phyloP scores from a whole-genome alignment of 2,329 filamentous ascomycete genomes.

The Diaporthe citrichinensis region DNA sequence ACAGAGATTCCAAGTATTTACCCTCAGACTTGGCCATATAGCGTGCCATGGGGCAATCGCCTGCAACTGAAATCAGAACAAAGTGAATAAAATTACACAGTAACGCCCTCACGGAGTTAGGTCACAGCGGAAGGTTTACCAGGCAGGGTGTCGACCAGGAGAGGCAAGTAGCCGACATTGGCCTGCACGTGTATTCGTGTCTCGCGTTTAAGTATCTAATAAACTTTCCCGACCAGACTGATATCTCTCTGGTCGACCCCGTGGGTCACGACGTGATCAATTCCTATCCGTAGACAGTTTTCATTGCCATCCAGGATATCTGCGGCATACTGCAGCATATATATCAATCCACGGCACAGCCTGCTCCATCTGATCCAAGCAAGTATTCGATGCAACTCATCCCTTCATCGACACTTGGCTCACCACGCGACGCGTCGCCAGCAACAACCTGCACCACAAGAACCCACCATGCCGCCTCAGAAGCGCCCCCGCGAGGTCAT shows the following conservation, averaged over 20 bases:
- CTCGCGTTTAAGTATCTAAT: slow-evolving; percentile 8
- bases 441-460: background rate
- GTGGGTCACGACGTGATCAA: background rate
- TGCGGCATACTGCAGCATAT: background rate
- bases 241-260: background rate
- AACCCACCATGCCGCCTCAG: slow-evolving; percentile 37
- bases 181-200: background rate
- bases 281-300: background rate
- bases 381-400: background rate
- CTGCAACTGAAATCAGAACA: background rate
- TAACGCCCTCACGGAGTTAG: background rate
- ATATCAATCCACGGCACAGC: background rate
- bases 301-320: background rate
- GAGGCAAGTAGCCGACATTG: background rate
- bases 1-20: background rate
- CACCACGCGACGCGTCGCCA: slow-evolving; percentile 17
- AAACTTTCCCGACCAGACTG: background rate
- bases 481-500: slow-evolving; percentile 57
- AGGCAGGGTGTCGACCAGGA: background rate
- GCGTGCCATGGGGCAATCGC: background rate
- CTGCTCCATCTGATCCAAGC: background rate
- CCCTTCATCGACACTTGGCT: background rate
- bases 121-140: background rate
- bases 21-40: background rate
- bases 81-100: background rate